Conservation (phyloP, 352 stramenopile genomes). For the Phytophthora tentaculata region DNA sequence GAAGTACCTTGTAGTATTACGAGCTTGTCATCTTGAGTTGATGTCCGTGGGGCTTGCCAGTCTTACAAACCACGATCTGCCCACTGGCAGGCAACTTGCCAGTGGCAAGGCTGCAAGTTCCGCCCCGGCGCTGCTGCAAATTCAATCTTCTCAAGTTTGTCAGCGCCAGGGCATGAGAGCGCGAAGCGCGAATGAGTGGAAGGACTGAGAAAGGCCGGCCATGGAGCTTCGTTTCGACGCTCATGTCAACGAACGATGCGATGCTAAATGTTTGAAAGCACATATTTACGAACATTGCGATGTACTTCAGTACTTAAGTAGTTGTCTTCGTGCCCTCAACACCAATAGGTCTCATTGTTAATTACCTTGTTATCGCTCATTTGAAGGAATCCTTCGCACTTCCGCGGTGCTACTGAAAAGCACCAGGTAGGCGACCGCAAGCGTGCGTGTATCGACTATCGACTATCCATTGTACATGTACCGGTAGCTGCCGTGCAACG, state of each 20-base stretch:
- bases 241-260: not conserved
- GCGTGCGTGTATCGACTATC: slow-evolving; percentile 19
- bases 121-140: slow-evolving; percentile 1
- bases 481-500: not conserved
- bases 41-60: no score
- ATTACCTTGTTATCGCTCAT: no score
- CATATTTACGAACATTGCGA: no score
- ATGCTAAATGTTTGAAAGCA: not conserved
- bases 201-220: not conserved
- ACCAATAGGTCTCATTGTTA: not conserved
- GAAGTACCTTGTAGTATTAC: no score
- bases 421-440: slow-evolving; percentile 8
- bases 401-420: not conserved
- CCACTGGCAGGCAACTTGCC: no score
- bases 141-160: slow-evolving; percentile 1
- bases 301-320: not conserved
- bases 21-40: no score
- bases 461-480: slow-evolving; percentile 33
- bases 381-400: no score
- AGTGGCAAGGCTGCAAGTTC: not conserved
- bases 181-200: slow-evolving; percentile 6
- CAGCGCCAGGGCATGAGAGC: slow-evolving; percentile 18
- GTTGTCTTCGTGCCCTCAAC: not conserved
- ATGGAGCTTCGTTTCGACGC: slow-evolving; percentile 6
- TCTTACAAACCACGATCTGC: no score